These are phyloP conservation scores for Cicer pinnatifidum DNA, from an alignment of 306 rosid genomes.

Conservation along the genomic window DNA sequence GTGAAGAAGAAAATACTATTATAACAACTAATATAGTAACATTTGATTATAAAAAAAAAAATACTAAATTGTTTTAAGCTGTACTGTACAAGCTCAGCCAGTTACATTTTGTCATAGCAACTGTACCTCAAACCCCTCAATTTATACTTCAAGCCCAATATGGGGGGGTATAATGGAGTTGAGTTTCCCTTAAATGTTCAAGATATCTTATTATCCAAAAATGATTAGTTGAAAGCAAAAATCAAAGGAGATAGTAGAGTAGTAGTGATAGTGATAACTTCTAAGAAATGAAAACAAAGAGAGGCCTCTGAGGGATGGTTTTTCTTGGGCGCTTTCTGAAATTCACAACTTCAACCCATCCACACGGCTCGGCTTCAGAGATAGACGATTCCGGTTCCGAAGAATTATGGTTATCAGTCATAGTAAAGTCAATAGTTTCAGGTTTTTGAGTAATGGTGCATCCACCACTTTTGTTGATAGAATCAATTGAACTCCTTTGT, in stretches of 20 bases:
- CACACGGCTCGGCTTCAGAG: slow-evolving; percentile 79
- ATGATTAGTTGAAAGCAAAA: slow-evolving; percentile 15
- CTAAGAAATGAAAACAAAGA: slow-evolving; percentile 51
- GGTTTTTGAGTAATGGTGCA: slow-evolving; percentile 44
- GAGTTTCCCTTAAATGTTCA: slow-evolving; percentile 48
- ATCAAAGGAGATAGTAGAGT: slow-evolving; percentile 31
- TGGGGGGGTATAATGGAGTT: slow-evolving; percentile 49
- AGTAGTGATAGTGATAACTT: slow-evolving; percentile 8
- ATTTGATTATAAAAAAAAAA: too few relatives aligned
- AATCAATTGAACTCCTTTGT: slow-evolving; percentile 41
- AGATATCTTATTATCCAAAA: slow-evolving; percentile 44
- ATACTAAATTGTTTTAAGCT: slow-evolving; percentile 42
- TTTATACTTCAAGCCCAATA: slow-evolving; percentile 53
- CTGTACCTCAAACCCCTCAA: slow-evolving; percentile 50
- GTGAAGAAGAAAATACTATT: too few relatives aligned
- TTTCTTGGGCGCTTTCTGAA: slow-evolving; percentile 82
- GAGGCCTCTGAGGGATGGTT: slow-evolving; percentile 74
- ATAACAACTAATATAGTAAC: too few relatives aligned
- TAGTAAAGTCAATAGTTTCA: slow-evolving; percentile 52
- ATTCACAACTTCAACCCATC: slow-evolving; percentile 67
- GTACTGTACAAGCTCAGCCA: slow-evolving; percentile 69
- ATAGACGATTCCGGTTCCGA: slow-evolving; percentile 74
- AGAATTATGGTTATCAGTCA: slow-evolving; percentile 53
- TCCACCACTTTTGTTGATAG: slow-evolving; percentile 45
- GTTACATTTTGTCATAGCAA: slow-evolving; percentile 42